Conservation (phyloP, 345 rosid species). For the Hevea brasiliensis region DNA sequence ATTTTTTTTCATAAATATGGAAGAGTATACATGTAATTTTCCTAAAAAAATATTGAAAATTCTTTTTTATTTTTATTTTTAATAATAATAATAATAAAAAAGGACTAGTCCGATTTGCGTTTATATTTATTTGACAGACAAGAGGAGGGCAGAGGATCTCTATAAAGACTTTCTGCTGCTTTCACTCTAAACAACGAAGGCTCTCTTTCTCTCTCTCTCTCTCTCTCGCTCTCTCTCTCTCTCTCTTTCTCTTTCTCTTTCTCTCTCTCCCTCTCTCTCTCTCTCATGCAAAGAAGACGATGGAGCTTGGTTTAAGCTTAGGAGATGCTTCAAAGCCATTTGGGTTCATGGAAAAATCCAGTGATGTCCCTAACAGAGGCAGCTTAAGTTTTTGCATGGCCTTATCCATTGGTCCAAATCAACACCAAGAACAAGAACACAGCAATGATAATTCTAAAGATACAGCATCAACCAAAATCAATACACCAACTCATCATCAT, state of each 20-base stretch:
- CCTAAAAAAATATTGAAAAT: too few species aligned
- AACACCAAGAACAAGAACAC: not conserved
- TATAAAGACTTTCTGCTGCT: too few species aligned
- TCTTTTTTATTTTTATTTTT: too few species aligned
- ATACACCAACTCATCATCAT: not conserved
- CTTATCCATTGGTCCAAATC: conserved; percentile 19
- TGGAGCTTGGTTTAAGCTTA: conserved; percentile 38
- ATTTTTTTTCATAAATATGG: too few species aligned
- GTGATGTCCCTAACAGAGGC: conserved; percentile 8
- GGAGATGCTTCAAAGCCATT: conserved; percentile 30
- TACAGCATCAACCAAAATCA: too few species aligned
- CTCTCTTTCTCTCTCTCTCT: too few species aligned
- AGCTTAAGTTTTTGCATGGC: conserved; percentile 28
- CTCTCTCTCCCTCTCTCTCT: not conserved
- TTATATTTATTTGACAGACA: too few species aligned
- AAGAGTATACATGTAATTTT: too few species aligned
- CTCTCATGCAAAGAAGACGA: not conserved
- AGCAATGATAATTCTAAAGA: not conserved
- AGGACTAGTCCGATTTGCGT: too few species aligned
- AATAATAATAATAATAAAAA: too few species aligned
- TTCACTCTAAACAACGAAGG: not conserved
- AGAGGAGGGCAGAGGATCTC: too few species aligned
- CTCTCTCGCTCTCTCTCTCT: not conserved
- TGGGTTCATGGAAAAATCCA: conserved; percentile 22
- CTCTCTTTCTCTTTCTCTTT: not conserved